phyloP scores from a whole-genome alignment of 495 filamentous ascomycete genomes.

The Xylaria longipes region DNA sequence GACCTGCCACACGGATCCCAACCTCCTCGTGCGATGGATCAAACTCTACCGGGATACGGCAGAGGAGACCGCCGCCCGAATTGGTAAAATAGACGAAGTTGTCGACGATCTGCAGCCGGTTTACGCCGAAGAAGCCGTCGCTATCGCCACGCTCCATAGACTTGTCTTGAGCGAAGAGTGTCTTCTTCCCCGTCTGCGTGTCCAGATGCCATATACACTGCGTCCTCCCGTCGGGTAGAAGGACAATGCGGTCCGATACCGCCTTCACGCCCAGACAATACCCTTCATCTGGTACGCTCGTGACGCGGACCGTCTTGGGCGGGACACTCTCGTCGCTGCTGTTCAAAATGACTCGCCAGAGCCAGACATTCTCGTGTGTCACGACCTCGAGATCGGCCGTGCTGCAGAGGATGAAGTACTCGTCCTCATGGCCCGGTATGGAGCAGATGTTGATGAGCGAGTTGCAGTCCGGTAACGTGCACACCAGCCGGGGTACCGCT shows the following conservation, averaged over 20 bases:
- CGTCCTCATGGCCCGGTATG: conserved; percentile 35
- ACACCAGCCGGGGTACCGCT: conserved; percentile 31
- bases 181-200: conserved; percentile 30
- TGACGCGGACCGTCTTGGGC: conserved; percentile 31
- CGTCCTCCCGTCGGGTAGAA: conserved; percentile 35
- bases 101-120: conserved; percentile 33
- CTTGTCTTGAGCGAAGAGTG: conserved; percentile 31
- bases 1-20: conserved; percentile 32
- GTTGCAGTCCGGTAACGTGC: conserved; percentile 38
- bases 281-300: conserved; percentile 28
- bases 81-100: conserved; percentile 40
- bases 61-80: conserved; percentile 35
- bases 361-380: conserved; percentile 29
- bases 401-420: conserved; percentile 35
- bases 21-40: conserved; percentile 28
- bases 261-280: conserved; percentile 34
- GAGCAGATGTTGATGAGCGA: conserved; percentile 35
- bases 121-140: conserved; percentile 37
- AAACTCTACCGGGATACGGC: conserved; percentile 37
- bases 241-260: conserved; percentile 31
- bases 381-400: conserved; percentile 32
- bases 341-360: conserved; percentile 39
- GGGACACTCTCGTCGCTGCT: conserved; percentile 32
- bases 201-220: conserved; percentile 39
- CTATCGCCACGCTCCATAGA: conserved; percentile 31